These are phyloP conservation scores for Penicillium crustosum DNA, from an alignment of 2,329 filamentous ascomycete genomes.

Conservation along the genomic window DNA sequence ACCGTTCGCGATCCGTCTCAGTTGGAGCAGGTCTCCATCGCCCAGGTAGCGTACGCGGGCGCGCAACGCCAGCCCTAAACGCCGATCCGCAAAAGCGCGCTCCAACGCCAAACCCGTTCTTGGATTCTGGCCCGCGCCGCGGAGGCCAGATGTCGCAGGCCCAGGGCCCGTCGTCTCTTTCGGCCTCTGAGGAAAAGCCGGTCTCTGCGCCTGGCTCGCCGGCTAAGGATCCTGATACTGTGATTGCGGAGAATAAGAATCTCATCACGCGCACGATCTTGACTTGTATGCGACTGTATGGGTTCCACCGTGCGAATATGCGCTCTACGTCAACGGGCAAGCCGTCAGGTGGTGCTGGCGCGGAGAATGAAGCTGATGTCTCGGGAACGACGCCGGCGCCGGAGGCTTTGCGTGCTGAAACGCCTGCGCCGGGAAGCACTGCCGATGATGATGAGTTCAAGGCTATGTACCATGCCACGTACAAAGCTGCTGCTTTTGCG, in stretches of 20 bases:
- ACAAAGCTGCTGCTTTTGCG: slow-evolving; percentile 45
- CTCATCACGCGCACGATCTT: slow-evolving; percentile 44
- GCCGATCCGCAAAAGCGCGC: slow-evolving; percentile 24
- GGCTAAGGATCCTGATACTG: slow-evolving; percentile 29
- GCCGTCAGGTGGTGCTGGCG: background rate
- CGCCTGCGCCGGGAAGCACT: slow-evolving; percentile 21
- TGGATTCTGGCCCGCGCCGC: slow-evolving; percentile 21
- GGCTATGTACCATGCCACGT: slow-evolving; percentile 46
- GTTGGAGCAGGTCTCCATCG: slow-evolving; percentile 29
- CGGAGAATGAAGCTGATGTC: slow-evolving; percentile 14
- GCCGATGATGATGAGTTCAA: slow-evolving; percentile 46
- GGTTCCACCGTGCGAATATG: slow-evolving; percentile 38
- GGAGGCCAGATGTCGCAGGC: slow-evolving; percentile 11
- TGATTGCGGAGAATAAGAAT: slow-evolving; percentile 42
- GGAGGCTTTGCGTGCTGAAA: slow-evolving; percentile 22
- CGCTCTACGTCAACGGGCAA: slow-evolving; percentile 24
- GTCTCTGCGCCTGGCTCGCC: slow-evolving; percentile 19
- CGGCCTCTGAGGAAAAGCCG: slow-evolving; percentile 17
- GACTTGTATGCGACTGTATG: slow-evolving; percentile 47
- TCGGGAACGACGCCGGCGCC: slow-evolving; percentile 11
- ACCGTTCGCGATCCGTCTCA: slow-evolving; percentile 37
- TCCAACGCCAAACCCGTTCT: slow-evolving; percentile 29
- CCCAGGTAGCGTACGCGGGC: slow-evolving; percentile 21
- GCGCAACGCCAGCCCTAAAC: slow-evolving; percentile 7
- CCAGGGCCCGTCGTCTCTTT: slow-evolving; percentile 15